A percentile compares a stretch with the other conserved stretches of the same genome.
phyloP scores from a whole-genome alignment of 2,329 filamentous ascomycete species.

The Hypoxylon sp. region DNA sequence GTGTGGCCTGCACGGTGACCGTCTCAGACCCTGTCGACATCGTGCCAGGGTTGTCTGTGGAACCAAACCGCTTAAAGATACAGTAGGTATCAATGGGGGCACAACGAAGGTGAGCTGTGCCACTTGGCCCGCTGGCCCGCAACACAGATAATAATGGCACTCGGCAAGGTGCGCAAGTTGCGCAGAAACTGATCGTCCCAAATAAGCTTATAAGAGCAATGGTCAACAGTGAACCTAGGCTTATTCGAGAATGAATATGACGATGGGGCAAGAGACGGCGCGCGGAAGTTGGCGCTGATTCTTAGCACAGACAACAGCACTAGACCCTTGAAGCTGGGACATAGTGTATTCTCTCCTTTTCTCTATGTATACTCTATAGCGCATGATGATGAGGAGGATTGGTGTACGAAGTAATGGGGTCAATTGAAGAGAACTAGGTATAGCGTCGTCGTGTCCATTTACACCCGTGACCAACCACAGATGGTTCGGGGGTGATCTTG shows the following conservation, averaged over 20 bases:
- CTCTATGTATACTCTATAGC: constrained; percentile 12
- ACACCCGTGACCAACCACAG: constrained; percentile 30
- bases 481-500: constrained; percentile 32
- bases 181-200: constrained; percentile 28
- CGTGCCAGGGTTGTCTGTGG: constrained; percentile 38
- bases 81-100: constrained; percentile 22
- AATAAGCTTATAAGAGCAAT: constrained; percentile 40
- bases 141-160: constrained; percentile 33
- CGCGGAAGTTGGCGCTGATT: constrained; percentile 19
- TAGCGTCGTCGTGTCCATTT: constrained; percentile 25
- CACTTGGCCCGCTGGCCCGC: constrained; percentile 13
- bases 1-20: constrained; percentile 42
- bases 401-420: constrained; percentile 5
- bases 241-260: constrained; percentile 25
- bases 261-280: constrained; percentile 28
- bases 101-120: constrained; percentile 29
- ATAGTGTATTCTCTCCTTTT: constrained; percentile 11
- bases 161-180: constrained; percentile 24
- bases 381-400: constrained; percentile 18
- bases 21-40: constrained; percentile 43
- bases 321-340: constrained; percentile 8
- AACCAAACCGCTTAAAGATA: constrained; percentile 43
- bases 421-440: constrained; percentile 18
- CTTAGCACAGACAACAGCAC: constrained; percentile 25
- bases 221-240: constrained; percentile 29